Evolutionary conservation across 176 grass and related monocot species (phyloP).

Genomic region (Zizania latifolia): DNA sequence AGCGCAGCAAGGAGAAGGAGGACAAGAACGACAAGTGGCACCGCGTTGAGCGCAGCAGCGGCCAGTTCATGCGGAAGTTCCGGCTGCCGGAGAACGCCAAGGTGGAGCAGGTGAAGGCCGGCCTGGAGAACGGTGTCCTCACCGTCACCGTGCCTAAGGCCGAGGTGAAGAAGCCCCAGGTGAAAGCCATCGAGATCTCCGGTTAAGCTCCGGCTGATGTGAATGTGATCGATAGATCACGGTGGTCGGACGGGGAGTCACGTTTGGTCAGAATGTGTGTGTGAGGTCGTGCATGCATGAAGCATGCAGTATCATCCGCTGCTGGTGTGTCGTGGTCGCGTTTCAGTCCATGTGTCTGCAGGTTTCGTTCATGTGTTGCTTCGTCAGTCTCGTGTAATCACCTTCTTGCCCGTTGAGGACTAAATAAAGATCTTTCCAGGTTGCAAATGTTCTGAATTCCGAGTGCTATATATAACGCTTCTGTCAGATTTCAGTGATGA

Average conservation of each 20-base stretch:
- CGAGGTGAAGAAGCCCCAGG: slow-evolving; percentile 27
- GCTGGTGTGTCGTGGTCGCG: neutral
- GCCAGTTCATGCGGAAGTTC: slow-evolving; percentile 35
- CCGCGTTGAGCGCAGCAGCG: slow-evolving; percentile 48
- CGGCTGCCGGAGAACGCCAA: slow-evolving; percentile 47
- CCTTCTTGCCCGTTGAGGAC: neutral
- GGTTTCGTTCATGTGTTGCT: neutral
- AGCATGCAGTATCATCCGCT: neutral
- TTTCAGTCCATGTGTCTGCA: neutral
- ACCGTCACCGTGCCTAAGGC: slow-evolving; percentile 49
- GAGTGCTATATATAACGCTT: too few species aligned
- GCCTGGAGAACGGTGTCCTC: slow-evolving; percentile 48
- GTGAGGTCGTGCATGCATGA: neutral
- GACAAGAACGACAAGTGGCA: slow-evolving; percentile 57
- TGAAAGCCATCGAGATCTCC: slow-evolving; percentile 48
- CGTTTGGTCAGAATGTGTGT: neutral
- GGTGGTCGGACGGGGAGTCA: neutral
- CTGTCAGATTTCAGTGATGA: too few species aligned
- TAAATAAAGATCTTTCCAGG: neutral
- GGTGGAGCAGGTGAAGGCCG: slow-evolving; percentile 39
- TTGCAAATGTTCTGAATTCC: too few species aligned
- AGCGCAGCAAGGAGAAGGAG: slow-evolving; percentile 41
- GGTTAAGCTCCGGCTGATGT: slow-evolving; percentile 37
- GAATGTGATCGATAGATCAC: neutral
- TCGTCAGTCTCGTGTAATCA: neutral